Conservation (phyloP, 306 rosid genomes). For the Prunus davidiana region DNA sequence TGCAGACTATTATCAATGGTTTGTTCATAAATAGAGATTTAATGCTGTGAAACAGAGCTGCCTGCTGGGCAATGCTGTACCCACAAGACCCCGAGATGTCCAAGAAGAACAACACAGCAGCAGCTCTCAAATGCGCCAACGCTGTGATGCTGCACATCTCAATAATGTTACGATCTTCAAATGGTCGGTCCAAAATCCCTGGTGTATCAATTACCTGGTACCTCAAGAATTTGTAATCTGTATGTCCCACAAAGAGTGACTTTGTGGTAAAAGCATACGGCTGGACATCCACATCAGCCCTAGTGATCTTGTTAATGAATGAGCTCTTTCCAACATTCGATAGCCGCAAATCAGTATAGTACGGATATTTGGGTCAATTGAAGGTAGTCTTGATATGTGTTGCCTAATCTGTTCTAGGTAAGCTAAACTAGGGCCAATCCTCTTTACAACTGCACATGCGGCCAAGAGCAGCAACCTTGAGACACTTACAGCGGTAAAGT, state of each 20-base stretch:
- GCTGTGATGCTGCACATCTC: constrained; percentile 98
- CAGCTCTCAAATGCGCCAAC: constrained; percentile 82
- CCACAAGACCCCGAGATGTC: constrained; percentile 93
- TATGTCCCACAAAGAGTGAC: constrained; percentile 88
- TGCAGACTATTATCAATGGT: constrained; percentile 44
- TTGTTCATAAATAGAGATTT: constrained; percentile 45
- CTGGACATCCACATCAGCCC: constrained; percentile 95
- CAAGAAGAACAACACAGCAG: constrained; percentile 73
- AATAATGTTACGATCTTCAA: constrained; percentile 83
- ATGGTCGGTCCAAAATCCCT: constrained; percentile 87
- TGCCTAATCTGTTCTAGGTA: constrained; percentile 86
- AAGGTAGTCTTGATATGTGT: constrained; percentile 91
- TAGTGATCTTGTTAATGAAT: constrained; percentile 81
- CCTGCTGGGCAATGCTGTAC: constrained; percentile 82
- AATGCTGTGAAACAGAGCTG: constrained; percentile 86
- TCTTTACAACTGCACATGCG: constrained; percentile 91
- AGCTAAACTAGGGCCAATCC: constrained; percentile 83
- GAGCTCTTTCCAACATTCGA: constrained; percentile 91
- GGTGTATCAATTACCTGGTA: constrained; percentile 93
- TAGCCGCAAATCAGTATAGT: constrained; percentile 84
- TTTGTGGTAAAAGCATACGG: constrained; percentile 93
- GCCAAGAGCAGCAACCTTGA: constrained; percentile 94
- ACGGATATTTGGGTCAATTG: constrained; percentile 75
- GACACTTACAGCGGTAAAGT: constrained; percentile 70
- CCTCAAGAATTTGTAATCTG: constrained; percentile 77